Conservation (phyloP, 2,329 filamentous ascomycete species). For the Sclerotinia spermophila region DNA sequence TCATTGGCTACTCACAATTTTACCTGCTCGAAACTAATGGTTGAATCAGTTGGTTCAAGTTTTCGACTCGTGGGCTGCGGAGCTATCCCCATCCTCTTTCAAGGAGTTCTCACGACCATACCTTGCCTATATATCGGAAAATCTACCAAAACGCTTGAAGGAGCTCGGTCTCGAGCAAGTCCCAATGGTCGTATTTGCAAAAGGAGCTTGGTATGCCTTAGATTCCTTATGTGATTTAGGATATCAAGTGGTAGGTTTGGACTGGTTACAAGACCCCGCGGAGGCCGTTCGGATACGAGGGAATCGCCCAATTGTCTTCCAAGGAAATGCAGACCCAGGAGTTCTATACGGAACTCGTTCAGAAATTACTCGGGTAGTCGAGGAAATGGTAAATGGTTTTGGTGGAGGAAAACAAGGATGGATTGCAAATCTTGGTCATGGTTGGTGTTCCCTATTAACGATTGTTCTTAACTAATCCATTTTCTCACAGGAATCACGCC, state of each 20-base stretch:
- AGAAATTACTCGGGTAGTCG: constrained; percentile 76
- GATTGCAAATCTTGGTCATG: constrained; percentile 96
- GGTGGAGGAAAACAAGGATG: constrained; percentile 77
- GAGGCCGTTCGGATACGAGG: constrained; percentile 78
- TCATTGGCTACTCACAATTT: neutral
- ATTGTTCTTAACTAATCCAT: constrained; percentile 25
- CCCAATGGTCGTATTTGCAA: constrained; percentile 97
- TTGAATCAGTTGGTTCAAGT: constrained; percentile 74
- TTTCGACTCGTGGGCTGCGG: constrained; percentile 97
- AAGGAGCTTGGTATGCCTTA: constrained; percentile 93
- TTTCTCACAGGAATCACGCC: constrained; percentile 73
- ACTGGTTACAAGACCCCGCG: constrained; percentile 89
- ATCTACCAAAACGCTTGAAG: constrained; percentile 70
- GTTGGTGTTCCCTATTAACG: constrained; percentile 49
- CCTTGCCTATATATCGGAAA: constrained; percentile 74
- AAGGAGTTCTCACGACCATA: constrained; percentile 83
- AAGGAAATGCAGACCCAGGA: constrained; percentile 95
- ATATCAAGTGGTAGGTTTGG: constrained; percentile 90
- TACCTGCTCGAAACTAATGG: neutral
- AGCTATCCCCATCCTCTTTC: constrained; percentile 82
- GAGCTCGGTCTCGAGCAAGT: constrained; percentile 75
- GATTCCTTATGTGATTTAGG: constrained; percentile 82
- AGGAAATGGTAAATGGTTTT: constrained; percentile 86
- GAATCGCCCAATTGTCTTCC: constrained; percentile 70
- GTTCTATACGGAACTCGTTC: constrained; percentile 81